Base-by-base conservation (phyloP, 2,329 filamentous ascomycete species). In the Dryadomyces quercus-mongolicae region DNA sequence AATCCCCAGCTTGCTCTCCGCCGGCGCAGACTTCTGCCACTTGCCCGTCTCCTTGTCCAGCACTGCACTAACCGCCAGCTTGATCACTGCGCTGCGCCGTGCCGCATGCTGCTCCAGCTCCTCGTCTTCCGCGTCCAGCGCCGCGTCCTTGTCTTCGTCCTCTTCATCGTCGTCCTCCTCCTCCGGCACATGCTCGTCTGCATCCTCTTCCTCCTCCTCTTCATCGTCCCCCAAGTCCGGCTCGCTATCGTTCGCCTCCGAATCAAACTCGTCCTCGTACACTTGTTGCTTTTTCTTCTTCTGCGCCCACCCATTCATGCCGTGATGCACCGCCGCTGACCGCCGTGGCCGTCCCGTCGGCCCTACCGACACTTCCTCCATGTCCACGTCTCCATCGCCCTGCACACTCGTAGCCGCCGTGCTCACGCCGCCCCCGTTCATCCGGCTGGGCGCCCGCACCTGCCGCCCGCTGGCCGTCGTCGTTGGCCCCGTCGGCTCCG, bases 381-480 rank as follows among this genome's bases (percentile, higher is more conserved):
- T 55, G 42, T 65, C 62, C 1, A 61, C 55, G 40, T 65, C 65
- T 6, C 63, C 65, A n/a, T 64, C 61, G 20, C 68, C 74, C 38
- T 76, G 72, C 13, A 72, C 67, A 55, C 73, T 77, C 8, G 66
- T 68, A 2, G 72, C 62, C 5, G 71, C 70, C 56, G 74, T 78
- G n/a, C 71, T 71, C 20, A 69, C 72, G 4, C 71, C 72, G 55
- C 67, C 73, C 62, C 40, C 40, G 53, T 86, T 87, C 46, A 84
- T 71, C 34, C 86, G 80, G 5, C 74, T 75, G 9, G 84, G 81
- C 48, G 85, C 81, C 60, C 82, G 80, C 59, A 95, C 83, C 65
- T 95, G 89, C 21, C 93, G 82, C 21, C 93, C 93, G 65, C 90
- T 95, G 21, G 88, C 84, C 3, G 93, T 97, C 51, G 87, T 72